Conservation (phyloP, 2,329 filamentous ascomycete genomes). For the Beauveria scarabaeidicola region DNA sequence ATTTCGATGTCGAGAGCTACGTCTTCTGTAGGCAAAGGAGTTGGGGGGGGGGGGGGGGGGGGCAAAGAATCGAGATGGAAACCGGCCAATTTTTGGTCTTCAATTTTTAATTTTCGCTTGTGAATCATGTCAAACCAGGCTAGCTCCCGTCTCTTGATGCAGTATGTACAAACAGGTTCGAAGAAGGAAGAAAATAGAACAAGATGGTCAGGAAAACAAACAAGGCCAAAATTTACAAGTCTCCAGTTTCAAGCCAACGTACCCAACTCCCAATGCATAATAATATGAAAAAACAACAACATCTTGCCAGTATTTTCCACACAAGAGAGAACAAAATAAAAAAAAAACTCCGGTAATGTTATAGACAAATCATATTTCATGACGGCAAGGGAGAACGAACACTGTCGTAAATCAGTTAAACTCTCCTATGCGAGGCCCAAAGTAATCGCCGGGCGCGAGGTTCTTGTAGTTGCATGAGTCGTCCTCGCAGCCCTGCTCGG, state of each 20-base stretch:
- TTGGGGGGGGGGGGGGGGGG: no score
- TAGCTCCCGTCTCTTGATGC: no score
- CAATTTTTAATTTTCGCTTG: no score
- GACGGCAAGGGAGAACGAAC: conserved; percentile 8
- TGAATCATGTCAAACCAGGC: no score
- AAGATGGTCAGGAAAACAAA: no score
- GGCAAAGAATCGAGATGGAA: no score
- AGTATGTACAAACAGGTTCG: no score
- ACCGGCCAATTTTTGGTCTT: no score
- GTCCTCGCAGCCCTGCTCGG: conserved; percentile 34
- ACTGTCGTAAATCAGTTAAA: conserved; percentile 22
- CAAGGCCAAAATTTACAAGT: not conserved
- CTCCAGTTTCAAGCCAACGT: not conserved
- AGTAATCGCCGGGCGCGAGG: conserved; percentile 28
- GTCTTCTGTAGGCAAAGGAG: no score
- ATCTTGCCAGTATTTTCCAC: not conserved
- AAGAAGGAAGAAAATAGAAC: no score
- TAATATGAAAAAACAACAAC: not conserved
- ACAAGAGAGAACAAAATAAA: not conserved
- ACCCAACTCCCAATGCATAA: not conserved
- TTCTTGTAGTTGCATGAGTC: conserved; percentile 29
- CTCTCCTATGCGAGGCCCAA: conserved; percentile 31
- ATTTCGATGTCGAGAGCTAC: no score
- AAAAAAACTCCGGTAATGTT: not conserved
- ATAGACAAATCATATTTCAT: not conserved